Percentiles rank a stretch among this genome's conserved stretches.
Conservation (phyloP, 768 basidiomycete species). For the Suillus subluteus region DNA sequence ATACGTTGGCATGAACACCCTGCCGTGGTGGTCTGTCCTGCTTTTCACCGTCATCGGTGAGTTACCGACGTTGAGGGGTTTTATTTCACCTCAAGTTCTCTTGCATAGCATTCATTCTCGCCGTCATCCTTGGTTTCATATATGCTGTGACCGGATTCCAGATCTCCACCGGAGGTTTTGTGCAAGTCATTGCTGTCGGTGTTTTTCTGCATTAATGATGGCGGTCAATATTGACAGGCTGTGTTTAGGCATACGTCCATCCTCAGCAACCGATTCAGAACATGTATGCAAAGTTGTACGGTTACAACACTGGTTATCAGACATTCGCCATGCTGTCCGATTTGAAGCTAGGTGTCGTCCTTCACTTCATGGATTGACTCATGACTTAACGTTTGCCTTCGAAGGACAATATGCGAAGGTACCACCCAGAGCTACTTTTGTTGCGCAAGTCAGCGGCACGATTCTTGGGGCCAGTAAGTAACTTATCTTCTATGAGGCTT, state of each 20-base stretch:
- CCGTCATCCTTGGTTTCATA: conserved; percentile 45
- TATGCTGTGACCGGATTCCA: conserved; percentile 19
- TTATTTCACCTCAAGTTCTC: conserved; percentile 20
- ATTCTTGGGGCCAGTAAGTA: conserved; percentile 51
- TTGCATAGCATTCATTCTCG: conserved; percentile 32
- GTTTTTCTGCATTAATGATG: conserved; percentile 6
- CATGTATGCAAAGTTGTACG: conserved; percentile 61
- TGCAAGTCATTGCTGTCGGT: conserved; percentile 20
- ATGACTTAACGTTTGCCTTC: conserved; percentile 35
- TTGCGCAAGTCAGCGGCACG: conserved; percentile 50
- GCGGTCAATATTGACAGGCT: conserved; percentile 12
- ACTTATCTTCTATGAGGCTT: not conserved
- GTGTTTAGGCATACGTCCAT: conserved; percentile 32
- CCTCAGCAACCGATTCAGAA: conserved; percentile 23
- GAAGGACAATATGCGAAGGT: conserved; percentile 60
- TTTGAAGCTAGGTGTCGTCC: conserved; percentile 17
- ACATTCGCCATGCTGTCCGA: conserved; percentile 56
- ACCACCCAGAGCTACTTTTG: conserved; percentile 52
- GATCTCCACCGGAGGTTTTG: conserved; percentile 17
- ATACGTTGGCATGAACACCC: conserved; percentile 42
- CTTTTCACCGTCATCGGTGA: conserved; percentile 46
- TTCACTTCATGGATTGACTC: conserved; percentile 14
- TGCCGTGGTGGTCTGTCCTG: conserved; percentile 59
- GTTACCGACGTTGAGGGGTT: conserved; percentile 16
- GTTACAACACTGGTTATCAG: conserved; percentile 55